Percentiles rank a stretch among this genome's conserved stretches.
Conservation (phyloP, 1,139 yeast genomes). For the Scheffersomyces quercinus region DNA sequence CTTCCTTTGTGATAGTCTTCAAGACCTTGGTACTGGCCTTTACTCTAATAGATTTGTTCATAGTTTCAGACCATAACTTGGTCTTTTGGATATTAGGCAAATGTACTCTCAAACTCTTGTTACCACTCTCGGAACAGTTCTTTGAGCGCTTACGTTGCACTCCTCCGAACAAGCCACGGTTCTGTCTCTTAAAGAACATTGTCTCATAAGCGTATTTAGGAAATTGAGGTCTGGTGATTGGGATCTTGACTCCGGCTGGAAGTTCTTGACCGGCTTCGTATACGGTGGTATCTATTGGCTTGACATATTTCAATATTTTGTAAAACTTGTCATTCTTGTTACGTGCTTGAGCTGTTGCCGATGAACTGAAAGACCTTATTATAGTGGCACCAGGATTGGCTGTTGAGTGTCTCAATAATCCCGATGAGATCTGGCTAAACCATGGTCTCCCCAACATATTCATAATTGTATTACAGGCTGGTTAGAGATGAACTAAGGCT, state of each 20-base stretch:
- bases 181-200: constrained; percentile 75
- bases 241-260: constrained; percentile 40
- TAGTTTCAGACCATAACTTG: constrained; percentile 80
- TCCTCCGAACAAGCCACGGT: constrained; percentile 89
- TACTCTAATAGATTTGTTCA: constrained; percentile 55
- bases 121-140: constrained; percentile 71
- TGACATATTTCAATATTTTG: constrained; percentile 42
- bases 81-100: constrained; percentile 77
- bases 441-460: neutral
- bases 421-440: neutral
- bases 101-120: constrained; percentile 77
- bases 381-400: neutral
- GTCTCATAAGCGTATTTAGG: constrained; percentile 88
- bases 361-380: constrained; percentile 1
- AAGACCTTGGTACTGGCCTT: constrained; percentile 80
- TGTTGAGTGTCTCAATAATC: too few relatives aligned
- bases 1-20: constrained; percentile 85
- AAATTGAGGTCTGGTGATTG: constrained; percentile 46
- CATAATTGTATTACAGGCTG: neutral
- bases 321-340: constrained; percentile 26
- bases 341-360: constrained; percentile 4
- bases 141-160: constrained; percentile 77
- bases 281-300: constrained; percentile 35
- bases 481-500: neutral
- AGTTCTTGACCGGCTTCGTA: constrained; percentile 40